A percentile compares a stretch with the other conserved stretches of the same genome.
phyloP scores from a whole-genome alignment of 495 filamentous ascomycete species.

The Collariella sp. region DNA sequence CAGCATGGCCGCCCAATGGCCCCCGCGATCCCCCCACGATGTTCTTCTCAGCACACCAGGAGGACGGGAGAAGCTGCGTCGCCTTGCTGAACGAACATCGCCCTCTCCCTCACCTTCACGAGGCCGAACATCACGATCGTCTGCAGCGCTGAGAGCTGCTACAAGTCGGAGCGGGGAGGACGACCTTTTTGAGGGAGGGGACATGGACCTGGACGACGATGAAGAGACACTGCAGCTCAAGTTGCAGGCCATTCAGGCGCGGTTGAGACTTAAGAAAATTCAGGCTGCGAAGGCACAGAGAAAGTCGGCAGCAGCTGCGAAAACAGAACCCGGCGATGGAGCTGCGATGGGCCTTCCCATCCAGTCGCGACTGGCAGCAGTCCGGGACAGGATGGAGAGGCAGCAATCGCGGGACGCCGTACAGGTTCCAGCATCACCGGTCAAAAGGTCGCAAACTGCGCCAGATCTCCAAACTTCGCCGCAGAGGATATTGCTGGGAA shows the following conservation, averaged over 20 bases:
- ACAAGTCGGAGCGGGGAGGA: slow-evolving; percentile 24
- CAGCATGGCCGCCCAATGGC: slow-evolving; percentile 56
- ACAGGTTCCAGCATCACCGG: slow-evolving; percentile 77
- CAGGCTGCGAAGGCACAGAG: slow-evolving; percentile 49
- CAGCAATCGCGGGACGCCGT: slow-evolving; percentile 42
- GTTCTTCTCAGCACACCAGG: slow-evolving; percentile 73
- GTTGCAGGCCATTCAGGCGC: slow-evolving; percentile 76
- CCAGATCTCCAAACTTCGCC: slow-evolving; percentile 59
- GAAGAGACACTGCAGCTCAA: slow-evolving; percentile 81
- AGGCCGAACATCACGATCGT: slow-evolving; percentile 16
- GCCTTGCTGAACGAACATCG: slow-evolving; percentile 53
- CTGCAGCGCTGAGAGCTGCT: slow-evolving; percentile 8
- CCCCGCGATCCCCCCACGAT: slow-evolving; percentile 77
- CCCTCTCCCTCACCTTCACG: slow-evolving; percentile 55
- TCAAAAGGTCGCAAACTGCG: slow-evolving; percentile 39
- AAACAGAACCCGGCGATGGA: slow-evolving; percentile 5
- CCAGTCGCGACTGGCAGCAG: slow-evolving; percentile 20
- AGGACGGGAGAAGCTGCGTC: slow-evolving; percentile 62
- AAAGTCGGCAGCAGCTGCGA: slow-evolving; percentile 18
- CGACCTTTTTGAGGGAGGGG: slow-evolving; percentile 33
- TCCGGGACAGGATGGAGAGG: slow-evolving; percentile 25
- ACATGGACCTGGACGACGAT: slow-evolving; percentile 68
- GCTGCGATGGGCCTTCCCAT: slow-evolving; percentile 14
- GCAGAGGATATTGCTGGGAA: slow-evolving; percentile 70
- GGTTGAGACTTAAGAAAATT: slow-evolving; percentile 80